Conservation (phyloP, 1,284 basidiomycete species). For the Pterulicium gracile region DNA sequence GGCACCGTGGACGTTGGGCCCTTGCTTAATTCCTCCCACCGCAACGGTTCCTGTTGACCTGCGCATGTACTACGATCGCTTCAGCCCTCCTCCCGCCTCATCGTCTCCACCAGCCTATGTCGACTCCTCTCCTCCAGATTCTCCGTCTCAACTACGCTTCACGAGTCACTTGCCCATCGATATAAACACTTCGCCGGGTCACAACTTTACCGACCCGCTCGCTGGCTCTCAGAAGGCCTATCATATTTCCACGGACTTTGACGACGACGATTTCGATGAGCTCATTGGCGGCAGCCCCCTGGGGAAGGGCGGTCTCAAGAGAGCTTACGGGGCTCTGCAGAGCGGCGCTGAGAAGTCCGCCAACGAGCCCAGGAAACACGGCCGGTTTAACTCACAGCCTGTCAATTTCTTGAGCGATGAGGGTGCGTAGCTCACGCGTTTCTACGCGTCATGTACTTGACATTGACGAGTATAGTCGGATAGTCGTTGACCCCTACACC, state of each 20-base stretch:
- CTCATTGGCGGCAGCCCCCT: background rate
- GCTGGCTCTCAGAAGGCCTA: background rate
- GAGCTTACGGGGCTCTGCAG: background rate
- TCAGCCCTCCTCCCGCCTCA: background rate
- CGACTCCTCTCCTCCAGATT: background rate
- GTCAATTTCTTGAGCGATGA: background rate
- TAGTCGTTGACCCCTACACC: too few species aligned
- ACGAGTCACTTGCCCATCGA: background rate
- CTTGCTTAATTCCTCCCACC: background rate
- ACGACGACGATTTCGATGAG: too few species aligned
- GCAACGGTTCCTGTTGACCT: background rate
- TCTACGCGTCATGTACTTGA: background rate
- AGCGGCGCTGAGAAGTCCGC: background rate
- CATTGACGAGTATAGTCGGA: background rate
- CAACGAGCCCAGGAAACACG: background rate
- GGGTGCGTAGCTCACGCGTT: background rate
- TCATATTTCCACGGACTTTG: background rate
- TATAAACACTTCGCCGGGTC: background rate
- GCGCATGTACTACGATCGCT: slow-evolving; percentile 1
- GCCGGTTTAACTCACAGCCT: background rate
- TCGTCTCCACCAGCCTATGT: background rate
- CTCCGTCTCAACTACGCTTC: background rate
- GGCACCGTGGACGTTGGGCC: background rate
- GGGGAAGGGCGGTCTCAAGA: background rate
- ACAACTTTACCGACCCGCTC: background rate